Evolutionary conservation across 495 filamentous ascomycete species (phyloP).

Genomic region (Lepidopterella palustris): DNA sequence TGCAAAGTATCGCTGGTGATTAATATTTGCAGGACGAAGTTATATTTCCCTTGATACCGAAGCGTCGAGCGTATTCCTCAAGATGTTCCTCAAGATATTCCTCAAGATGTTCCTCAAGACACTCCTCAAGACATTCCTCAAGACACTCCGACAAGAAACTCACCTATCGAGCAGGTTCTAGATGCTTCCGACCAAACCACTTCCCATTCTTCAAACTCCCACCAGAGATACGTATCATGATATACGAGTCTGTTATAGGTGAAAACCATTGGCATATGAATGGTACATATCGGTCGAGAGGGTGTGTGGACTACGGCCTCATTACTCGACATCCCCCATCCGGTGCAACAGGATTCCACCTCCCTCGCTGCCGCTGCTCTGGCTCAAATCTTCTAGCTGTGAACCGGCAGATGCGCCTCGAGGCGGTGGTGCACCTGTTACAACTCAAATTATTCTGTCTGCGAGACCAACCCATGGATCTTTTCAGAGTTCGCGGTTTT

Average conservation of each 20-base stretch:
- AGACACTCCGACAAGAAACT: no score
- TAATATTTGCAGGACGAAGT: no score
- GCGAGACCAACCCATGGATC: not conserved
- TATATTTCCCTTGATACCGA: no score
- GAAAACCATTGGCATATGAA: not conserved
- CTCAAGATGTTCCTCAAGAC: no score
- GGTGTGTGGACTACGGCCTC: not conserved
- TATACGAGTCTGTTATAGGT: not conserved
- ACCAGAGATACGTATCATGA: not conserved
- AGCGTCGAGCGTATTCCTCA: no score
- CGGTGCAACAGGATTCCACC: not conserved
- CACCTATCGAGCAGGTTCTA: no score
- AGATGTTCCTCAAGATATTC: no score
- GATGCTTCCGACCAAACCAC: not conserved
- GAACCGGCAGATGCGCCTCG: not conserved
- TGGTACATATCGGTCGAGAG: not conserved
- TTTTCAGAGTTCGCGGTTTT: not conserved
- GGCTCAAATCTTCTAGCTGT: not conserved
- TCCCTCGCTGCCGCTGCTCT: not conserved
- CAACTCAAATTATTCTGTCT: not conserved
- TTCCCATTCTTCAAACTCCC: not conserved
- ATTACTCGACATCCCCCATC: not conserved
- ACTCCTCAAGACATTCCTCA: no score
- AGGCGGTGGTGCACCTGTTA: not conserved
- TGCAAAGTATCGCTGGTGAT: no score